Evolutionary conservation across 2,329 filamentous ascomycete genomes (phyloP).

Genomic region (Ophiostoma australiae): DNA sequence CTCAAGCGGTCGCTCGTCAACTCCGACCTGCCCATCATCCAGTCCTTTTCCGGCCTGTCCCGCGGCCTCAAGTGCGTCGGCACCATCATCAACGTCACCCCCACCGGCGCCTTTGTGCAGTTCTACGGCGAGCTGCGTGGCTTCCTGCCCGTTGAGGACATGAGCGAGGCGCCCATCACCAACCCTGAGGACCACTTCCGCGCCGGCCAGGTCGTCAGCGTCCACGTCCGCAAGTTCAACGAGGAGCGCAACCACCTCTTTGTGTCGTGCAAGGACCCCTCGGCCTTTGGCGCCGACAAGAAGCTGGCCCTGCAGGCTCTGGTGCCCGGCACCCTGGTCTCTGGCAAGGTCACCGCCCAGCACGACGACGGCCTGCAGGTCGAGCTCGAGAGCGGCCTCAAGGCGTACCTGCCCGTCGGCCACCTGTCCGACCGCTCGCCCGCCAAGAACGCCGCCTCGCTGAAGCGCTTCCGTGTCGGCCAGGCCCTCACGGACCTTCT

Average conservation of each 20-base stretch:
- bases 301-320: slow-evolving; percentile 72
- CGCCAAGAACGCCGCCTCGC: slow-evolving; percentile 68
- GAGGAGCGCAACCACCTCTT: slow-evolving; percentile 65
- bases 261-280: slow-evolving; percentile 89
- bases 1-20: slow-evolving; percentile 94
- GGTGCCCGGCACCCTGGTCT: slow-evolving; percentile 67
- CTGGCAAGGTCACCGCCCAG: slow-evolving; percentile 76
- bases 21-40: slow-evolving; percentile 74
- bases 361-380: slow-evolving; percentile 70
- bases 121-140: slow-evolving; percentile 82
- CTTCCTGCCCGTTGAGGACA: slow-evolving; percentile 89
- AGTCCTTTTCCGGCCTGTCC: slow-evolving; percentile 67
- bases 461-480: slow-evolving; percentile 79
- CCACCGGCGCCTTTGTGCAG: slow-evolving; percentile 79
- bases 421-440: slow-evolving; percentile 82
- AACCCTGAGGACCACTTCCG: slow-evolving; percentile 87
- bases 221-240: slow-evolving; percentile 80
- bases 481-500: slow-evolving; percentile 78
- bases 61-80: slow-evolving; percentile 76
- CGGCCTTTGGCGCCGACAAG: slow-evolving; percentile 67
- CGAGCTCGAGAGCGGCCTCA: slow-evolving; percentile 69
- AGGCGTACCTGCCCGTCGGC: slow-evolving; percentile 68
- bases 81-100: slow-evolving; percentile 76
- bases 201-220: slow-evolving; percentile 82
- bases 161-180: slow-evolving; percentile 94